Evolutionary conservation across 352 stramenopile genomes (phyloP), one percentile per base, ranked within the genome.

Genomic region (Globisporangium cederbergense): DNA sequence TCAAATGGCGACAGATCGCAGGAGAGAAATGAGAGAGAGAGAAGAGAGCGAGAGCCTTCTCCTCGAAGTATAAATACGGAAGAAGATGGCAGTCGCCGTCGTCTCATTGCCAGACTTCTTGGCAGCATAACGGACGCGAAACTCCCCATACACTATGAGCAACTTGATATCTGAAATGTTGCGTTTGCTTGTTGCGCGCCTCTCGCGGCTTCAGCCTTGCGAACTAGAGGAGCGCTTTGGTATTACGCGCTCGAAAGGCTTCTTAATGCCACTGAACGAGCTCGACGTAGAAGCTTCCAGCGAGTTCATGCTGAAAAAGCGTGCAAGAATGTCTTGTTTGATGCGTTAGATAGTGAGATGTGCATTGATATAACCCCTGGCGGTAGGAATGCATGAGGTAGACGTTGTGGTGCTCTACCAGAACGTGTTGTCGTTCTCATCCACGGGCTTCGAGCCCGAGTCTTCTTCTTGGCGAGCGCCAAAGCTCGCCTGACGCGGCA

Each of bases 341-440:
- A 45, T 45, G 38, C 9, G 18, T 51, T 51, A 51, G 45, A 51
- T 51, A 51, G 45, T 13, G 25, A 10, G n/a, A 13, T 11, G n/a
- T 20, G n/a, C 11, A 40, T 40, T 40, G 8, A 8, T 40, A 28
- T 28, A 28, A 28, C 25, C 25, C 25, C 25, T 28, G 25, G 25
- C 25, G 25, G 25, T 25, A 36, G 38, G 36, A 13, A 51, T 43
- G 1, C 22, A 18, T 36, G 47, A 22, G 5, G 42, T 16, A 30
- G n/a, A 20, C 4, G 8, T 42, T 51, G 18, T 25, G 10, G 11
- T 9, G 14, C 16, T 55, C 47, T 62, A 71, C 54, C 65, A 71
- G 36, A 71, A 67, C 38, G 60, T 70, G 50, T 60, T 62, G 51
- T 73, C 67, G 28, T 68, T 70, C 32, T 59, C 62, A n/a, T 67